phyloP scores from a whole-genome alignment of 768 basidiomycete genomes.

The Pisolithus orientalis region DNA sequence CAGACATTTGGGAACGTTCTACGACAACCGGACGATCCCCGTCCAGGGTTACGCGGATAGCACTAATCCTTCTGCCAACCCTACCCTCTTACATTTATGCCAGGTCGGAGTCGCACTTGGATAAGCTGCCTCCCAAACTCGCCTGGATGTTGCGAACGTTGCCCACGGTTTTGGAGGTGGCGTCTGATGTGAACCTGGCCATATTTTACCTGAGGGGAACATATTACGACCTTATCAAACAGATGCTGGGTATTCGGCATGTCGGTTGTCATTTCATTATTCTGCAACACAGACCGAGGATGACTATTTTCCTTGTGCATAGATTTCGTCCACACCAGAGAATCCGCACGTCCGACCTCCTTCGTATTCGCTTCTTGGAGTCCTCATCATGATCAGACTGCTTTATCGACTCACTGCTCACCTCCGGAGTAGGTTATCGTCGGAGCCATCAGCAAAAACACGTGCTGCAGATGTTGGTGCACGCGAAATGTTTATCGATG shows the following conservation, averaged over 20 bases:
- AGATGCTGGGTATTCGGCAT: constrained; percentile 63
- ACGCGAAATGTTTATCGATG: constrained; percentile 48
- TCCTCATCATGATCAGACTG: constrained; percentile 62
- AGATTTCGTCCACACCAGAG: constrained; percentile 72
- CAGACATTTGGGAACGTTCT: constrained; percentile 74
- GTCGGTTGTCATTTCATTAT: constrained; percentile 32
- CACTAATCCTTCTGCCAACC: constrained; percentile 59
- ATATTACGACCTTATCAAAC: constrained; percentile 70
- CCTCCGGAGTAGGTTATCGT: constrained; percentile 30
- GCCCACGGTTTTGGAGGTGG: constrained; percentile 48
- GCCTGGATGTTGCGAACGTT: constrained; percentile 29
- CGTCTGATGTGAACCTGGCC: constrained; percentile 70
- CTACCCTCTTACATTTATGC: constrained; percentile 59
- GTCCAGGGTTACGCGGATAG: constrained; percentile 37
- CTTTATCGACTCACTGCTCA: constrained; percentile 51
- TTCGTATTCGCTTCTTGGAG: constrained; percentile 80
- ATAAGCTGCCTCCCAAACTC: constrained; percentile 27
- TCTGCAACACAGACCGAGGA: constrained; percentile 3
- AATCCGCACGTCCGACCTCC: constrained; percentile 71
- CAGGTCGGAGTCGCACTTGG: constrained; percentile 38
- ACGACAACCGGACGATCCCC: constrained; percentile 35
- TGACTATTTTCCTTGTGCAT: neutral
- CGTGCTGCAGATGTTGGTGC: constrained; percentile 19
- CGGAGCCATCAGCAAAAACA: constrained; percentile 30
- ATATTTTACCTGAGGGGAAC: constrained; percentile 73